phyloP scores from a whole-genome alignment of 106 monocot species.

The Cymbidium sinense region DNA sequence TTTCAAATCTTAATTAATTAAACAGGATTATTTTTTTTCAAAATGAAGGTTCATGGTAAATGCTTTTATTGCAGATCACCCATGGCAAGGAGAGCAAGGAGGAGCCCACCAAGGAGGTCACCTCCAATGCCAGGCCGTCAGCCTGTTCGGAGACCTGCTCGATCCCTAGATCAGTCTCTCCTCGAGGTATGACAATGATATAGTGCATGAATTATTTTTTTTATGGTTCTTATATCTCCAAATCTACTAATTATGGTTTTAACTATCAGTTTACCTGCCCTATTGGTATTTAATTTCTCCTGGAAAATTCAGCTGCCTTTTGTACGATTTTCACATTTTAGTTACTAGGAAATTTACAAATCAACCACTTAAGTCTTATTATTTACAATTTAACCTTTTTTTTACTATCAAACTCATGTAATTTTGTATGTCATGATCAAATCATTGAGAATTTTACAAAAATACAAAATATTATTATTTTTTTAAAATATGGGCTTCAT shows the following conservation, averaged over 20 bases:
- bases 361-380: too few relatives aligned
- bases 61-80: slow-evolving; percentile 45
- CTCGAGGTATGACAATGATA: slow-evolving; percentile 57
- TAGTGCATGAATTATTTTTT: neutral
- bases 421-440: too few relatives aligned
- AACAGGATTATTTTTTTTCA: neutral
- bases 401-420: too few relatives aligned
- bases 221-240: neutral
- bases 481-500: neutral
- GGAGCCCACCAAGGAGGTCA: slow-evolving; percentile 78
- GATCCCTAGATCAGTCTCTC: slow-evolving; percentile 80
- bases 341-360: too few relatives aligned
- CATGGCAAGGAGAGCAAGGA: slow-evolving; percentile 65
- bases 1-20: neutral
- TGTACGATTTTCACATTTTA: neutral
- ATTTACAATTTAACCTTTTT: too few relatives aligned
- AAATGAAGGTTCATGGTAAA: neutral
- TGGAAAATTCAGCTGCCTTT: neutral
- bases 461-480: too few relatives aligned
- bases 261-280: neutral
- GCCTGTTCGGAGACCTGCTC: slow-evolving; percentile 63
- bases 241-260: neutral
- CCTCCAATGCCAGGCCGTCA: slow-evolving; percentile 74
- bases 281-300: neutral
- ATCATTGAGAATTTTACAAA: too few relatives aligned